Conservation (phyloP, 805 yeast species). For the Candida verbasci region DNA sequence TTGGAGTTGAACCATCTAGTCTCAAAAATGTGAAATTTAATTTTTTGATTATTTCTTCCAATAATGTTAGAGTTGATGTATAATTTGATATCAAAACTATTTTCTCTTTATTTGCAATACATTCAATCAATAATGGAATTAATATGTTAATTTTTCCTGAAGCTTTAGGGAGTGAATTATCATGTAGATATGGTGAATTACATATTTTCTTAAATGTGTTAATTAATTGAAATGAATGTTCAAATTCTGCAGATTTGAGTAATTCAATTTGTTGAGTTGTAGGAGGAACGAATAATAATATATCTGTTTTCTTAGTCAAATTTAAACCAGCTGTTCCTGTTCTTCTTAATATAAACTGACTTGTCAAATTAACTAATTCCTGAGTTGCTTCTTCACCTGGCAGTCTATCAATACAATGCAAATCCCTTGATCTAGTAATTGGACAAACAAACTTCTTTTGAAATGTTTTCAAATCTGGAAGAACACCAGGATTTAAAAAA, state of each 20-base stretch:
- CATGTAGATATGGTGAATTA: conserved; percentile 64
- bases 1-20: conserved; percentile 81
- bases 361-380: conserved; percentile 62
- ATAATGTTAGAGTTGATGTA: conserved; percentile 78
- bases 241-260: conserved; percentile 43
- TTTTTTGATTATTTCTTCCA: conserved; percentile 53
- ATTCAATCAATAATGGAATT: conserved; percentile 49
- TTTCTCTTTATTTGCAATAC: conserved; percentile 58
- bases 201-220: conserved; percentile 75
- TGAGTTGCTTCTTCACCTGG: conserved; percentile 61
- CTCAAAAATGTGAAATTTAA: conserved; percentile 51
- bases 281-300: conserved; percentile 75
- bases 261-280: conserved; percentile 54
- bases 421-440: conserved; percentile 63
- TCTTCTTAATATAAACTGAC: conserved; percentile 67
- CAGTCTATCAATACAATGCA: conserved; percentile 47
- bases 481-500: conserved; percentile 78
- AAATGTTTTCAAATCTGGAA: conserved; percentile 59
- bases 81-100: conserved; percentile 83
- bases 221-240: conserved; percentile 59
- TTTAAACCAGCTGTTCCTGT: conserved; percentile 57
- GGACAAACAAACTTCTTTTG: conserved; percentile 66
- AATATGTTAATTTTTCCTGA: conserved; percentile 69
- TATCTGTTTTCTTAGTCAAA: conserved; percentile 72
- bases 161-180: conserved; percentile 3